Percentiles rank a stretch among this genome's conserved stretches.
Conservation (phyloP, 441 rosid genomes). For the Croton laevigatus region DNA sequence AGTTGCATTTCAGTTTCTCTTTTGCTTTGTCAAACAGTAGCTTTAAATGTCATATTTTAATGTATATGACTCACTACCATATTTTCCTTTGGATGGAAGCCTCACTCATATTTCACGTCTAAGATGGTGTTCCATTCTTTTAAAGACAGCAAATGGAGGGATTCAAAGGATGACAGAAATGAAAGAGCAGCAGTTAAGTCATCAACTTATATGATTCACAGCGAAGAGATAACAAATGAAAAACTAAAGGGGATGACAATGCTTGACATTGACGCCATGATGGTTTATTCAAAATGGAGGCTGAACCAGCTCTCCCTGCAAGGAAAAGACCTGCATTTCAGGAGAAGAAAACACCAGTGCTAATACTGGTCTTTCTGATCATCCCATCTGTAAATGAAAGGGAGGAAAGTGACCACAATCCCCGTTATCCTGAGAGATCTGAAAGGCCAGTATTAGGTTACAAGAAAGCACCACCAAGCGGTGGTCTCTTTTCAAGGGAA, state of each 20-base stretch:
- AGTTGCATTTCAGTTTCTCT: background rate
- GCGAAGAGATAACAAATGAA: slow-evolving; percentile 42
- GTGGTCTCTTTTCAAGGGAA: slow-evolving; percentile 35
- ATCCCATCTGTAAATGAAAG: slow-evolving; percentile 34
- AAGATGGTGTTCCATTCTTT: slow-evolving; percentile 8
- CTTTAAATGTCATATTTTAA: background rate
- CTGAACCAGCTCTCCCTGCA: slow-evolving; percentile 38
- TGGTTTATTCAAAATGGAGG: slow-evolving; percentile 55
- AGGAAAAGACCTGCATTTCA: slow-evolving; percentile 83
- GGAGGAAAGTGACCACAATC: slow-evolving; percentile 46
- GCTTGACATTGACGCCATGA: slow-evolving; percentile 71
- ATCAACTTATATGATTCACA: slow-evolving; percentile 25
- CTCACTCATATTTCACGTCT: background rate
- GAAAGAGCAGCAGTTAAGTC: slow-evolving; percentile 39
- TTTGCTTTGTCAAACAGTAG: slow-evolving; percentile 1
- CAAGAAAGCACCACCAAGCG: slow-evolving; percentile 46
- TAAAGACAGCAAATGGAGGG: slow-evolving; percentile 62
- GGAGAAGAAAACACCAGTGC: slow-evolving; percentile 55
- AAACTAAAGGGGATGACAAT: slow-evolving; percentile 39
- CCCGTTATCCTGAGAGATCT: slow-evolving; percentile 34
- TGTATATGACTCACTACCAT: background rate
- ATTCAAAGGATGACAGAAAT: slow-evolving; percentile 45
- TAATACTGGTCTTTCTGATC: slow-evolving; percentile 32
- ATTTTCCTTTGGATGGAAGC: background rate
- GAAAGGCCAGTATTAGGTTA: slow-evolving; percentile 44